Base-by-base conservation (phyloP, 257 asterid genomes). In the Prunella vulgaris region DNA sequence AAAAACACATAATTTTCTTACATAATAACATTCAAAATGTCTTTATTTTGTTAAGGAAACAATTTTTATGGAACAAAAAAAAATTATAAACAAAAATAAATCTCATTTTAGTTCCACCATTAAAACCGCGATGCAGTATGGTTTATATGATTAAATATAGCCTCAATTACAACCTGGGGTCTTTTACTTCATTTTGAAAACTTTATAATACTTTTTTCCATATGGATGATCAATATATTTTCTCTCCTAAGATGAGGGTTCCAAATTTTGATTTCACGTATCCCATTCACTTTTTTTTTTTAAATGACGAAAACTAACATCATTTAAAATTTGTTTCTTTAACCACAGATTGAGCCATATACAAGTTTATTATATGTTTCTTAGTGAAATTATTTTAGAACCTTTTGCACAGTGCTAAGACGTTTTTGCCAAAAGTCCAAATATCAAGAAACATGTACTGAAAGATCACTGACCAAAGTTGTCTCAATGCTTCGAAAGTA, bases 381-480 rank as follows among this genome's bases (percentile, higher is more conserved):
- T 44, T 14, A 44, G 18, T 13, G 7, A 14, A 44, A 44, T 7
- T 13, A 0, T 44, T 44, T 44, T 44, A 44, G 20, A 14, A n/a
- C 52, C 52, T 44, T 44, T 44, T 14, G 52, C 18, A 14, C 20
- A 44, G 18, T 14, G 52, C 52, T 44, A 44, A 44, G 20, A n/a
- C 2, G 52, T 14, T 44, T 44, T 4, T 44, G 52, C 18, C 2
- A 4, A 14, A 14, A 44, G 20, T 44, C 20, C 52, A 44, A 44
- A 44, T 44, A 15, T 44, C 52, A 44, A 8, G 52, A 44, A 44
- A 44, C 1, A 42, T 42, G 17, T 17, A 44, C n/a, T 44, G 4
- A 14, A 40, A 20, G 60, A 66, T 61, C 40, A 18, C 57, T 40
- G 68, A 53, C 57, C 51, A 73, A 18, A 57, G 7, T 70, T 38